Evolutionary conservation across 2,329 filamentous ascomycete species (phyloP).

Genomic region (Aspergillus pseudoterreus): DNA sequence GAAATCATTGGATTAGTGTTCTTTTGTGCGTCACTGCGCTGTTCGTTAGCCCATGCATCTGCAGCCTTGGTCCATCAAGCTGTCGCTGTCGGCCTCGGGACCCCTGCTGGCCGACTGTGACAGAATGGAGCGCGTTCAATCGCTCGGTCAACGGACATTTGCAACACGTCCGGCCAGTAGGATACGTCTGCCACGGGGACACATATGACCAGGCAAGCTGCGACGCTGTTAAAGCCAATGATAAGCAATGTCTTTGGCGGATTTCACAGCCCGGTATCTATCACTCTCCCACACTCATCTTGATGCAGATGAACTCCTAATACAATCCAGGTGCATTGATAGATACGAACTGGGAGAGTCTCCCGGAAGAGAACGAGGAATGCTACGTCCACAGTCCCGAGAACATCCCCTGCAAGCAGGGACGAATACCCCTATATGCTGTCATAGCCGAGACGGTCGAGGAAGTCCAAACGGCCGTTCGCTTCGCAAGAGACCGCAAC

Average conservation of each 20-base stretch:
- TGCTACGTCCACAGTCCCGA: constrained; percentile 31
- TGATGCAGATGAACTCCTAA: neutral
- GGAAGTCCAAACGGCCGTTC: constrained; percentile 34
- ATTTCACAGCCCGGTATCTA: constrained; percentile 19
- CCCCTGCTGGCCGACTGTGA: constrained; percentile 34
- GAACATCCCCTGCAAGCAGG: constrained; percentile 26
- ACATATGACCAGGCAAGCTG: constrained; percentile 9
- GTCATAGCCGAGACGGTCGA: constrained; percentile 25
- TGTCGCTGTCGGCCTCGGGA: constrained; percentile 24
- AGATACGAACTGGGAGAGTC: constrained; percentile 37
- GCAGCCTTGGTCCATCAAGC: neutral
- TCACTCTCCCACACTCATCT: neutral
- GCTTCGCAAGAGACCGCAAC: constrained; percentile 28
- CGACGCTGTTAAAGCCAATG: constrained; percentile 6
- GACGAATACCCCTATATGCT: constrained; percentile 34
- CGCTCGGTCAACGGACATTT: constrained; percentile 35
- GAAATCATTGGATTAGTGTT: neutral
- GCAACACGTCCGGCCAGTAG: constrained; percentile 28
- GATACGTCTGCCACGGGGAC: constrained; percentile 25
- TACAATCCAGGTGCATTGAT: constrained; percentile 21
- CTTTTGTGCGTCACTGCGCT: neutral
- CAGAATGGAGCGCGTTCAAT: constrained; percentile 36
- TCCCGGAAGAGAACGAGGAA: constrained; percentile 30
- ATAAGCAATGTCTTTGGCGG: constrained; percentile 32
- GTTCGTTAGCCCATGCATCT: neutral